A percentile compares a stretch with the other conserved stretches of the same genome.
These are phyloP conservation scores for Aspergillus saccharolyticus DNA, from an alignment of 495 filamentous ascomycete species.

Conservation along the genomic window DNA sequence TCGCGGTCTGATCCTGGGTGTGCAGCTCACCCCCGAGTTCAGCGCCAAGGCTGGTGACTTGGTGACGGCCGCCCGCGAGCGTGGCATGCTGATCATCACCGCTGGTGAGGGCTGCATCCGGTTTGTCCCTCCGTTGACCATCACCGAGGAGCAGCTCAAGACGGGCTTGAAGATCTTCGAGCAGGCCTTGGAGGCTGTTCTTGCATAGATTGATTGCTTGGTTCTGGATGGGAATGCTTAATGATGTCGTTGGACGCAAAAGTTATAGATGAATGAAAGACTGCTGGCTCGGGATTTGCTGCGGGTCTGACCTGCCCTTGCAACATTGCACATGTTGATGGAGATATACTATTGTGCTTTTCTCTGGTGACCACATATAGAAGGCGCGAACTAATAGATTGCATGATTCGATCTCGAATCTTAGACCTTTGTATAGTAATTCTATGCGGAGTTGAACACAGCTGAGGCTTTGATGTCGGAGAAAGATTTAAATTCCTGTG, in stretches of 20 bases:
- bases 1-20: slow-evolving; percentile 74
- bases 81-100: slow-evolving; percentile 85
- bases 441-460: no score
- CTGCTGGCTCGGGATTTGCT: not conserved
- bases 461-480: no score
- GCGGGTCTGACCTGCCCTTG: not conserved
- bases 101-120: slow-evolving; percentile 83
- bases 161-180: slow-evolving; percentile 71
- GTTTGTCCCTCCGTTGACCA: slow-evolving; percentile 77
- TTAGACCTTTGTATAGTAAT: no score
- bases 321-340: not conserved
- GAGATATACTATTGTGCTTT: not conserved
- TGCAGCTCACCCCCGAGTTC: slow-evolving; percentile 72
- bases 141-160: slow-evolving; percentile 70
- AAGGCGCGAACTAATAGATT: not conserved
- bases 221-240: not conserved
- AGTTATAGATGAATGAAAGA: not conserved
- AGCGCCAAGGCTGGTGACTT: slow-evolving; percentile 51
- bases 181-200: slow-evolving; percentile 60
- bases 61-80: slow-evolving; percentile 78
- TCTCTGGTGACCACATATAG: not conserved
- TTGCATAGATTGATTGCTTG: slow-evolving; percentile 19
- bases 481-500: no score
- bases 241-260: not conserved
- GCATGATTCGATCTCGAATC: no score